Base-by-base conservation (phyloP, 2,329 filamentous ascomycete genomes). In the Microdochium paspali region DNA sequence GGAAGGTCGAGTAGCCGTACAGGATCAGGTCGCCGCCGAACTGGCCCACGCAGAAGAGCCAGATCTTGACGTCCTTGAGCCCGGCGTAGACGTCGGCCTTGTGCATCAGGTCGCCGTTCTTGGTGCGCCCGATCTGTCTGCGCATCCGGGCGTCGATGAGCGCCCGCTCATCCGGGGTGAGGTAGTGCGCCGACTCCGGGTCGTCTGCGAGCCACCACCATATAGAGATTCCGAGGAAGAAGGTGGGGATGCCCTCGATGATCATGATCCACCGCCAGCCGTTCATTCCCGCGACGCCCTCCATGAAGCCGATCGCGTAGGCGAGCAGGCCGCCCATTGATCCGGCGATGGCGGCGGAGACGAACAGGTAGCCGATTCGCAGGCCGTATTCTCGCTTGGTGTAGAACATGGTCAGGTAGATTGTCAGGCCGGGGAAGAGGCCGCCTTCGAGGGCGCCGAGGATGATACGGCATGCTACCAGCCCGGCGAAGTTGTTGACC, bases 201-300 rank as follows among this genome's bases (percentile, higher is more conserved):
- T 70, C 70, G 57, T 85, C 76, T 3, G 81, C 76, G 0, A 86
- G 64, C 24, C 77, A 56, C 44, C 77, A 82, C 62, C 71, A 79
- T 2, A 73, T 72, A 0, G 66, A 59, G 2, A 80, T 57, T 0
- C 79, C 82, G 1, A 80, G 60, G 3, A 81, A 31, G 20, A 83
- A 66, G 1, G 74, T 73, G 0, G 74, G 76, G 2, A 82, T 62
- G 0, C 82, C 82, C 57, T 72, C 66, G 40, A 80, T 59, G 47
- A 79, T 75, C 60, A 85, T 70, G 50, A 84, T 80, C 82, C 81
- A 85, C 44, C 82, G 65, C 82, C 82, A 85, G 1, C 77, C 82
- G 15, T 68, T 61, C 50, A 75, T 68, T 2, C 79, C 80, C 0
- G 67, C 64, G 10, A 75, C 58, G 1, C 79, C 79, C 48, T 84